Evolutionary conservation across 208 protist genomes (phyloP).

Genomic region (Trypanosomatidae sp.): DNA sequence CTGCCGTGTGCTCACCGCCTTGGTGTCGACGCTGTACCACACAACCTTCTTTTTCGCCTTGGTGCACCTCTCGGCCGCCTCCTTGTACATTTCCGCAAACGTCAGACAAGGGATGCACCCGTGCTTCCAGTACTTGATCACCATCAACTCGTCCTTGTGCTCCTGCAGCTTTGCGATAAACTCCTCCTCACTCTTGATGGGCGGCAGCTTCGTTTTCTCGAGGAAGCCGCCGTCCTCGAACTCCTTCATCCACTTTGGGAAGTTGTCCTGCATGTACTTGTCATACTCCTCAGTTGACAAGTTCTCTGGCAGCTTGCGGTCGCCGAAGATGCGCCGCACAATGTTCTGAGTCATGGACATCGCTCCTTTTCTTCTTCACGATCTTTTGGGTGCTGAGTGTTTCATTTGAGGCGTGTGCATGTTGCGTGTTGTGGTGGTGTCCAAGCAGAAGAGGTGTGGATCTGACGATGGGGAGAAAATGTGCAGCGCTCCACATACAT

Average conservation of each 20-base stretch:
- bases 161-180: constrained; percentile 83
- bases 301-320: constrained; percentile 73
- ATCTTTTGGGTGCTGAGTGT: no score
- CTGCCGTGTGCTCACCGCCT: constrained; percentile 51
- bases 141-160: constrained; percentile 88
- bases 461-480: neutral
- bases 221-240: constrained; percentile 91
- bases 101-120: constrained; percentile 91
- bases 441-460: neutral
- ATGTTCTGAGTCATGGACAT: constrained; percentile 86
- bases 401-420: neutral
- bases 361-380: neutral
- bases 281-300: constrained; percentile 79
- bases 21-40: constrained; percentile 92
- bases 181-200: constrained; percentile 85
- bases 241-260: constrained; percentile 86
- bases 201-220: constrained; percentile 80
- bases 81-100: constrained; percentile 93
- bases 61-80: constrained; percentile 53
- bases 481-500: neutral
- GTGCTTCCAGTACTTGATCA: constrained; percentile 94
- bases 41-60: constrained; percentile 62
- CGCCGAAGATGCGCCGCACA: constrained; percentile 86
- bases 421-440: neutral
- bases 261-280: constrained; percentile 82